Conservation (phyloP, 2,329 filamentous ascomycete species). For the Boeremia exigua region DNA sequence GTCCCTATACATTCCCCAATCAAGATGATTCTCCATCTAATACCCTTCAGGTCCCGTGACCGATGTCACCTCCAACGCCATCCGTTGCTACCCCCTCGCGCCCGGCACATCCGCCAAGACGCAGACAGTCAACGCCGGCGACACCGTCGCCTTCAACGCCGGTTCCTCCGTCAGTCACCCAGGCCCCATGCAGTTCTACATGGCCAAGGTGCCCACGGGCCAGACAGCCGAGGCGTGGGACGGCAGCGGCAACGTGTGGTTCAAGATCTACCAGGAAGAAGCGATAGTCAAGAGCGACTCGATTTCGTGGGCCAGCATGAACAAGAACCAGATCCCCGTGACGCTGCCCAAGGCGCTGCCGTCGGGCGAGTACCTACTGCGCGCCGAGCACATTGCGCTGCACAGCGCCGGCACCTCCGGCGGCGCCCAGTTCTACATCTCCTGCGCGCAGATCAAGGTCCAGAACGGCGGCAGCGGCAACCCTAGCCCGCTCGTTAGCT, state of each 20-base stretch:
- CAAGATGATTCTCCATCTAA: not conserved
- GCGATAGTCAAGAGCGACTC: slow-evolving; percentile 11
- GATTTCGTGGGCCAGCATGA: not conserved
- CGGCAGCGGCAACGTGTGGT: slow-evolving; percentile 45
- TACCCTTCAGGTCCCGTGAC: slow-evolving; percentile 23
- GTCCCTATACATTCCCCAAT: too few relatives aligned
- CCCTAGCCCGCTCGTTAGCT: slow-evolving; percentile 46
- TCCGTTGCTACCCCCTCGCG: slow-evolving; percentile 41
- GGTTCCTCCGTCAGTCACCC: slow-evolving; percentile 37
- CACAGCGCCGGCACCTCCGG: slow-evolving; percentile 45
- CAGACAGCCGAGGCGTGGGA: slow-evolving; percentile 41
- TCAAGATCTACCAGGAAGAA: slow-evolving; percentile 37
- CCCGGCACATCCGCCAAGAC: slow-evolving; percentile 24
- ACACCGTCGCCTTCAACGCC: slow-evolving; percentile 40
- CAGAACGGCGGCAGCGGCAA: slow-evolving; percentile 44
- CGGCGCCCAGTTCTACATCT: slow-evolving; percentile 55
- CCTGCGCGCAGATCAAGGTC: slow-evolving; percentile 54
- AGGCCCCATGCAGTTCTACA: slow-evolving; percentile 46
- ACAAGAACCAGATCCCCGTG: slow-evolving; percentile 32
- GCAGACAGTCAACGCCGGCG: slow-evolving; percentile 38
- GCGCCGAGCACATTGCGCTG: slow-evolving; percentile 56
- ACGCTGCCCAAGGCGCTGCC: slow-evolving; percentile 51
- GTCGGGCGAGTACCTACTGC: slow-evolving; percentile 54
- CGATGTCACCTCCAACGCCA: slow-evolving; percentile 27
- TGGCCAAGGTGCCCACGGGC: slow-evolving; percentile 45